Evolutionary conservation across 257 asterid genomes (phyloP).

Genomic region (Mitragyna speciosa): DNA sequence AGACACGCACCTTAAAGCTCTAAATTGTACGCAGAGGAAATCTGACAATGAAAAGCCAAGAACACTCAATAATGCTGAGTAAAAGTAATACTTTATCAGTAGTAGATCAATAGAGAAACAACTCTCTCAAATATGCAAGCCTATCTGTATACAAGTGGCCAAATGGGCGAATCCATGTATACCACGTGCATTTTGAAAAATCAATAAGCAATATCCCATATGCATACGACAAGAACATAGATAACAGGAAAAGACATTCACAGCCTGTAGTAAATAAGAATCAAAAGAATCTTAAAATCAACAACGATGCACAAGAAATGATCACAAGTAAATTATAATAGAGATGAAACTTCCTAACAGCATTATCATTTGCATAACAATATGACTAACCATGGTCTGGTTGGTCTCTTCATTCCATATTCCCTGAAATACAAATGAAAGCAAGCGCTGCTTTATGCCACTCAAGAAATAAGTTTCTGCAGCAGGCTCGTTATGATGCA

Average conservation of each 20-base stretch:
- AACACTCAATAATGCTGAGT: background rate
- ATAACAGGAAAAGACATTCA: background rate
- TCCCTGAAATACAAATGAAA: slow-evolving; percentile 85
- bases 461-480: slow-evolving; percentile 62
- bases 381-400: slow-evolving; percentile 60
- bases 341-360: background rate
- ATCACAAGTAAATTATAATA: background rate
- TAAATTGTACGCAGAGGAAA: background rate
- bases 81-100: background rate
- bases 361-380: slow-evolving; percentile 10
- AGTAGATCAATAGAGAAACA: background rate
- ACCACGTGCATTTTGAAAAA: background rate
- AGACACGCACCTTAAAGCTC: background rate
- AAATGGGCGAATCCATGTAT: background rate
- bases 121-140: background rate
- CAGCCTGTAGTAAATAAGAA: background rate
- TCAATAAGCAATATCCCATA: background rate
- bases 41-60: background rate
- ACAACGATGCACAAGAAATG: background rate
- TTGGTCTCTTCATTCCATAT: slow-evolving; percentile 93
- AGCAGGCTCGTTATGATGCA: slow-evolving; percentile 36
- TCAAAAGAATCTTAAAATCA: background rate
- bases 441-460: slow-evolving; percentile 91
- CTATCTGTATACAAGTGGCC: background rate
- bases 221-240: background rate